Evolutionary conservation across 2,329 filamentous ascomycete genomes (phyloP).

Genomic region (Ploettnerulaceae sp.): DNA sequence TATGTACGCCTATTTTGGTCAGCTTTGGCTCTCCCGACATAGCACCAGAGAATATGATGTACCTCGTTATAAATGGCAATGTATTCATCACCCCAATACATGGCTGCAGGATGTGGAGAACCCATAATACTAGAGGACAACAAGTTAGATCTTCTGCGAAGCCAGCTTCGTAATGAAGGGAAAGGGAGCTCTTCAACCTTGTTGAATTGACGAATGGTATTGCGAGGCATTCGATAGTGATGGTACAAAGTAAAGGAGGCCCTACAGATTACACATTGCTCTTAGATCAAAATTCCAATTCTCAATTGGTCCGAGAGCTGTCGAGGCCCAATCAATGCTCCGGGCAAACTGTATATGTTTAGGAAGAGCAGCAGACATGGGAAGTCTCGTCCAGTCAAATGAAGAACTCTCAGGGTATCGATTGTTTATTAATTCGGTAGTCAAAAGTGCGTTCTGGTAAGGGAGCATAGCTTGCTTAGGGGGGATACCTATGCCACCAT

Average conservation of each 20-base stretch:
- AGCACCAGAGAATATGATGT: not conserved
- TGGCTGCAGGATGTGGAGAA: slow-evolving; percentile 66
- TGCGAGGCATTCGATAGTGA: too few species aligned
- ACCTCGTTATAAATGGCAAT: slow-evolving; percentile 66
- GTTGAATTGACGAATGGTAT: too few species aligned
- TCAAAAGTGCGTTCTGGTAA: slow-evolving; percentile 12
- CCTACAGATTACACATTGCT: slow-evolving; percentile 65
- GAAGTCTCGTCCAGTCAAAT: slow-evolving; percentile 79
- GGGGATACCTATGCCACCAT: not conserved
- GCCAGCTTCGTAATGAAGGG: too few species aligned
- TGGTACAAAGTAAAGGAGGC: not conserved
- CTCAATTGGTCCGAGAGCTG: slow-evolving; percentile 70
- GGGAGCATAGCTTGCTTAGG: slow-evolving; percentile 21
- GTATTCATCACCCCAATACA: slow-evolving; percentile 74
- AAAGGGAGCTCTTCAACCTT: too few species aligned
- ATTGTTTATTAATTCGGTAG: slow-evolving; percentile 13
- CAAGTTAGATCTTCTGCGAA: too few species aligned
- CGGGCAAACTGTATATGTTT: slow-evolving; percentile 69
- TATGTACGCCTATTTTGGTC: slow-evolving; percentile 47
- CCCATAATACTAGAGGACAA: slow-evolving; percentile 55
- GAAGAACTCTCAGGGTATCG: slow-evolving; percentile 22
- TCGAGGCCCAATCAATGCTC: slow-evolving; percentile 67
- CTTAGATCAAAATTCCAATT: slow-evolving; percentile 67
- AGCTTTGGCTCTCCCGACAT: not conserved
- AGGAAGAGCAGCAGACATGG: slow-evolving; percentile 57